These are phyloP conservation scores for Dictyostelium capitatum DNA, from an alignment of 78 protist species.

Conservation along the genomic window DNA sequence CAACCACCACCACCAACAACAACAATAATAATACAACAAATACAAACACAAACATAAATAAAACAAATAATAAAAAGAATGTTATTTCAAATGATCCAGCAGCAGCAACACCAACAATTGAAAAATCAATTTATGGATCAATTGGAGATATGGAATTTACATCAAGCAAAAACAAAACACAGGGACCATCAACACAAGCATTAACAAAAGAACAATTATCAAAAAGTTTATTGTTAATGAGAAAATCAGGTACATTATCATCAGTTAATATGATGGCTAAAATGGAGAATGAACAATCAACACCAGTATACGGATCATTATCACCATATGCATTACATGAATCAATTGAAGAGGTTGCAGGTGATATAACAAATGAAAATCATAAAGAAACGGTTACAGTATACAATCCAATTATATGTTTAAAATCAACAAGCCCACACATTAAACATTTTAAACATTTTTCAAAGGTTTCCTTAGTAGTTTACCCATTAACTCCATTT, in stretches of 20 bases:
- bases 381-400: background rate
- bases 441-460: conserved; percentile 67
- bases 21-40: background rate
- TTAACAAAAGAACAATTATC: conserved; percentile 7
- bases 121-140: conserved; percentile 12
- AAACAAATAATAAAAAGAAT: background rate
- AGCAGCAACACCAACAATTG: background rate
- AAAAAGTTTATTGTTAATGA: conserved; percentile 40
- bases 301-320: conserved; percentile 70
- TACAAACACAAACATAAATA: background rate
- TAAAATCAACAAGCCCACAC: conserved; percentile 21
- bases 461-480: conserved; percentile 43
- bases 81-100: background rate
- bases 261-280: conserved; percentile 74
- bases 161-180: background rate
- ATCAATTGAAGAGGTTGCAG: background rate
- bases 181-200: conserved; percentile 41
- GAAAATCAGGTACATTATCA: conserved; percentile 72
- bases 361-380: background rate
- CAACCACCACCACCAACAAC: background rate
- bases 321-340: conserved; percentile 31
- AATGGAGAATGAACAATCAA: conserved; percentile 23
- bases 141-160: conserved; percentile 23
- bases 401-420: conserved; percentile 12
- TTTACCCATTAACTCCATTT: conserved; percentile 66